Evolutionary conservation across 805 yeast genomes (phyloP).

Genomic region (Teunomyces kruisii): DNA sequence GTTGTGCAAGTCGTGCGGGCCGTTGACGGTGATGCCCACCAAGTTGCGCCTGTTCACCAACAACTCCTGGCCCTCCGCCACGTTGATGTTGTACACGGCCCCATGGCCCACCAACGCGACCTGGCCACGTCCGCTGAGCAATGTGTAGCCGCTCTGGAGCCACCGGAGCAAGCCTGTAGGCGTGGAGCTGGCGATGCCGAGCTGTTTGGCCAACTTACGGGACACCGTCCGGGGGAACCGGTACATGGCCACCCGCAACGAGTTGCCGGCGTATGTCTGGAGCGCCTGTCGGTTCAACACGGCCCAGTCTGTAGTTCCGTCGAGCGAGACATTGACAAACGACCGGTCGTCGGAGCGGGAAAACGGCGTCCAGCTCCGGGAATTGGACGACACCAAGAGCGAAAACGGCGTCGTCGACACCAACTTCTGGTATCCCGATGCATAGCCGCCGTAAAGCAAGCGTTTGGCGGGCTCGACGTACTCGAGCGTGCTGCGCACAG

Average conservation of each 20-base stretch:
- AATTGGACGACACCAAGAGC: slow-evolving; percentile 41
- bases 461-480: slow-evolving; percentile 41
- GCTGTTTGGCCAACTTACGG: slow-evolving; percentile 25
- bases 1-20: slow-evolving; percentile 45
- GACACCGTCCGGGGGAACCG: slow-evolving; percentile 41
- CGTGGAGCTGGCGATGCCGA: slow-evolving; percentile 21
- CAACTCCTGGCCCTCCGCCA: slow-evolving; percentile 48
- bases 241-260: slow-evolving; percentile 40
- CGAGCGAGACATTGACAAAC: slow-evolving; percentile 47
- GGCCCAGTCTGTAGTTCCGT: slow-evolving; percentile 67
- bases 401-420: slow-evolving; percentile 49
- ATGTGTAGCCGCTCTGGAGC: slow-evolving; percentile 42
- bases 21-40: slow-evolving; percentile 51
- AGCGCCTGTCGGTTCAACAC: slow-evolving; percentile 47
- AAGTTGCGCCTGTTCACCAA: slow-evolving; percentile 46
- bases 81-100: slow-evolving; percentile 46
- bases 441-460: slow-evolving; percentile 43
- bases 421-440: slow-evolving; percentile 47
- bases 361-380: slow-evolving; percentile 14
- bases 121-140: slow-evolving; percentile 58
- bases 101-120: slow-evolving; percentile 57
- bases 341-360: slow-evolving; percentile 29
- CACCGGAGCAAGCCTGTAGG: slow-evolving; percentile 43
- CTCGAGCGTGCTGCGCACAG: slow-evolving; percentile 27
- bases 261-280: slow-evolving; percentile 54